Conservation (phyloP, 108 stramenopile species). For the Discostella stelligeroides region DNA sequence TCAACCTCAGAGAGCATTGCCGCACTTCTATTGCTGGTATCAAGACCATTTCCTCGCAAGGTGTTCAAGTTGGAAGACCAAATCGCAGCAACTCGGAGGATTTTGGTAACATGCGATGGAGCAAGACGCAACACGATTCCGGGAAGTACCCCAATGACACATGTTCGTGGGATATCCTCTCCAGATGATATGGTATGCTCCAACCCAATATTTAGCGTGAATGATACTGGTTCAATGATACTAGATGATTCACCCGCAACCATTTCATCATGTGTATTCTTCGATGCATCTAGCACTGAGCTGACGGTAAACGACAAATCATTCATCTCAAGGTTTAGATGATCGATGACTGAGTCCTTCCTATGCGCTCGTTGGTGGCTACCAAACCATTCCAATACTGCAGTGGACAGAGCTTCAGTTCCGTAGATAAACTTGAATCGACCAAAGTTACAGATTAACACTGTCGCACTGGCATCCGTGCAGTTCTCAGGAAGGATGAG, state of each 20-base stretch:
- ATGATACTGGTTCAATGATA: conserved; percentile 75
- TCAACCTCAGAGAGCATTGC: conserved; percentile 17
- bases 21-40: background rate
- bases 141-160: conserved; percentile 74
- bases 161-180: conserved; percentile 60
- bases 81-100: conserved; percentile 57
- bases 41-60: conserved; percentile 20
- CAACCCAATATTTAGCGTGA: conserved; percentile 65
- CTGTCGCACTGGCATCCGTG: conserved; percentile 54
- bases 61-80: conserved; percentile 58
- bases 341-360: conserved; percentile 48
- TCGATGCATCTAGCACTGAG: conserved; percentile 39
- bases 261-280: conserved; percentile 35
- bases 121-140: conserved; percentile 61
- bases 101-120: conserved; percentile 55
- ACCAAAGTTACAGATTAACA: conserved; percentile 80
- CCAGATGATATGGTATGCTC: conserved; percentile 50
- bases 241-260: conserved; percentile 60
- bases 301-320: conserved; percentile 49
- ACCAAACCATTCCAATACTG: conserved; percentile 69
- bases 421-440: conserved; percentile 71
- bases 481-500: conserved; percentile 80
- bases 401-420: conserved; percentile 43
- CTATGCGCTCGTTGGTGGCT: conserved; percentile 24
- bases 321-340: conserved; percentile 55